Base-by-base conservation (phyloP, 2,329 filamentous ascomycete genomes). In the Aspergillus texensis region DNA sequence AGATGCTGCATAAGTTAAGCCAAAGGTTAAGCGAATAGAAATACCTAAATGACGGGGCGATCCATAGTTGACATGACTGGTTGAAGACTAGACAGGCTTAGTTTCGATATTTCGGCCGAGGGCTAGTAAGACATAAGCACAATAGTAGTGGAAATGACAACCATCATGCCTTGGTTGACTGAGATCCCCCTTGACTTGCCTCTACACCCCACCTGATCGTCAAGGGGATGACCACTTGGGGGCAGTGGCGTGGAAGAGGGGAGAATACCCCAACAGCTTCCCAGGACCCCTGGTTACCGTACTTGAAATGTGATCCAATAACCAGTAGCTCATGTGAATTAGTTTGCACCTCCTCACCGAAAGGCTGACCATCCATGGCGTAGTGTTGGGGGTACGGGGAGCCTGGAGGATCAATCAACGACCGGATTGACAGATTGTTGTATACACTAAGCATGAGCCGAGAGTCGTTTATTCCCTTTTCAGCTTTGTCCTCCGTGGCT, bases 311-410 rank as follows among this genome's bases (percentile, higher is more conserved):
- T 39, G n/a, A 39, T 26, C 30, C 52, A 55, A 39, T 55, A 55
- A 24, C 21, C 24, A 24, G 21, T 26, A 28, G 52, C 52, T 39
- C 52, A 36, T 34, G 52, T 55, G 52, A 55, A 34, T 12, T 39
- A 39, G 12, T 39, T 55, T 26, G 32, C 28, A 54, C 32, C 19
- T 21, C 9, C 32, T 55, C n/a, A 39, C 52, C 52, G 32, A 26
- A 36, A 39, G n/a, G 52, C 34, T 55, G 52, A 39, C 52, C 52
- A 55, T 55, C 32, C 34, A 24, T 39, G 52, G 48, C 48, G 26
- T 26, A 52, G 36, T 24, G 21, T 55, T 55, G n/a, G 52, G 34
- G 52, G 19, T 19, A 55, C 52, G 34, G 32, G 8, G 21, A 39
- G 32, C 52, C 24, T 55, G 30, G n/a, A 55, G 14, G 21, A 55